Conservation (phyloP, 2,329 filamentous ascomycete species). For the Fusarium citri region DNA sequence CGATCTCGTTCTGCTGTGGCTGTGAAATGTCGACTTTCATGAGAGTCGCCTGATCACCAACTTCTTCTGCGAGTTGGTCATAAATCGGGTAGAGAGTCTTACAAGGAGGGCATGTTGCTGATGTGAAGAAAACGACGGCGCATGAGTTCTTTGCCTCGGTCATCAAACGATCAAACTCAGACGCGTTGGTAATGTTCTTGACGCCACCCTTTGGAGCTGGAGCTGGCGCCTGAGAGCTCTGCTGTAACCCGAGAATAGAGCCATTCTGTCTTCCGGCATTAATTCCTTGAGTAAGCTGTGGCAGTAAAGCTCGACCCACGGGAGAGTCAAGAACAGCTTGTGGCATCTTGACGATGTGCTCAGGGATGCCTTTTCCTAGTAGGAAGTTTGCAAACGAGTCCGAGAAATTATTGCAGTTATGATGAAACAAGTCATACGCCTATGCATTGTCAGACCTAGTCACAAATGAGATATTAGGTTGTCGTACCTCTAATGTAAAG, state of each 20-base stretch:
- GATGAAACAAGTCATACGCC: conserved; percentile 88
- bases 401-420: conserved; percentile 98
- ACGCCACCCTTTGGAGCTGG: conserved; percentile 57
- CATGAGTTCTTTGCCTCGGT: conserved; percentile 73
- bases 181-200: conserved; percentile 65
- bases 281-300: conserved; percentile 69
- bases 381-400: conserved; percentile 93
- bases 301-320: conserved; percentile 87
- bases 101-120: conserved; percentile 86
- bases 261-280: conserved; percentile 62
- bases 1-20: conserved; percentile 72
- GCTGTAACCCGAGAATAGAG: conserved; percentile 65
- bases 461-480: not conserved
- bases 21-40: conserved; percentile 85
- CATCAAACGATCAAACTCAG: conserved; percentile 53
- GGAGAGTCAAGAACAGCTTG: conserved; percentile 86
- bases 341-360: conserved; percentile 86
- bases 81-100: conserved; percentile 85
- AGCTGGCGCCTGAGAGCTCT: conserved; percentile 47
- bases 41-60: conserved; percentile 74
- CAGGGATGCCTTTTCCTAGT: conserved; percentile 87
- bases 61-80: conserved; percentile 80
- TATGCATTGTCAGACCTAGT: conserved; percentile 48
- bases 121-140: conserved; percentile 92
- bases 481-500: conserved; percentile 79